A percentile compares a stretch with the other conserved stretches of the same genome.
phyloP scores from a whole-genome alignment of 2,329 filamentous ascomycete species.

The Sclerotinia nivalis region DNA sequence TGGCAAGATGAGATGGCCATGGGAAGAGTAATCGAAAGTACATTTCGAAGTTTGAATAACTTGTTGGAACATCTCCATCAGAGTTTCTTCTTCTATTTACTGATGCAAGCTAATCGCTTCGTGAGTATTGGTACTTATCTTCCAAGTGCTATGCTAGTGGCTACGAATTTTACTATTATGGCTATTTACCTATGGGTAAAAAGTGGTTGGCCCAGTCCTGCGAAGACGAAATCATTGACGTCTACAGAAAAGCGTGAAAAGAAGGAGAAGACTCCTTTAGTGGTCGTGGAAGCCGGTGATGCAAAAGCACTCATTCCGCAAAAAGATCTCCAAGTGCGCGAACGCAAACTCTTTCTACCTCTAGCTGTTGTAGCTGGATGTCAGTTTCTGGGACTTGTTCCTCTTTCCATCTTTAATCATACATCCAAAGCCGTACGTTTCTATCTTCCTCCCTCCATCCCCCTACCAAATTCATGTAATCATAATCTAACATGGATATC shows the following conservation, averaged over 20 bases:
- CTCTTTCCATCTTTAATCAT: slow-evolving; percentile 85
- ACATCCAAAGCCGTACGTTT: slow-evolving; percentile 59
- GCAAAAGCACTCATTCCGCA: slow-evolving; percentile 34
- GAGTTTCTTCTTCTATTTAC: slow-evolving; percentile 98
- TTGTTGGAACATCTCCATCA: slow-evolving; percentile 95
- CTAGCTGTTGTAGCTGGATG: slow-evolving; percentile 69
- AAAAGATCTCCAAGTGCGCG: slow-evolving; percentile 32
- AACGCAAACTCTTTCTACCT: slow-evolving; percentile 67
- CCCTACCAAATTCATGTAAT: not conserved
- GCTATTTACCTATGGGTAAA: slow-evolving; percentile 92
- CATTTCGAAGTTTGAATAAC: slow-evolving; percentile 94
- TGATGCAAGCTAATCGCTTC: slow-evolving; percentile 89
- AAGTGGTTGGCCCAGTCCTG: slow-evolving; percentile 58
- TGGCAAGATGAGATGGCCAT: slow-evolving; percentile 99
- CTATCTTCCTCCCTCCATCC: not conserved
- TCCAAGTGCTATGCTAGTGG: slow-evolving; percentile 95
- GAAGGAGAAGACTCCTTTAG: slow-evolving; percentile 40
- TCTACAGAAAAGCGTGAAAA: slow-evolving; percentile 32
- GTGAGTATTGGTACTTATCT: slow-evolving; percentile 98
- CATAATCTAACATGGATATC: slow-evolving; percentile 10
- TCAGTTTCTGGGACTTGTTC: slow-evolving; percentile 77
- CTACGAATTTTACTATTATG: slow-evolving; percentile 93
- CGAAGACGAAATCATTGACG: slow-evolving; percentile 21
- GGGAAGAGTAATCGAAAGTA: slow-evolving; percentile 83
- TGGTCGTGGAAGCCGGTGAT: slow-evolving; percentile 30